Evolutionary conservation across 345 rosid species (phyloP), one percentile per base, ranked within the genome.

Genomic region (Euclidium syriacum): DNA sequence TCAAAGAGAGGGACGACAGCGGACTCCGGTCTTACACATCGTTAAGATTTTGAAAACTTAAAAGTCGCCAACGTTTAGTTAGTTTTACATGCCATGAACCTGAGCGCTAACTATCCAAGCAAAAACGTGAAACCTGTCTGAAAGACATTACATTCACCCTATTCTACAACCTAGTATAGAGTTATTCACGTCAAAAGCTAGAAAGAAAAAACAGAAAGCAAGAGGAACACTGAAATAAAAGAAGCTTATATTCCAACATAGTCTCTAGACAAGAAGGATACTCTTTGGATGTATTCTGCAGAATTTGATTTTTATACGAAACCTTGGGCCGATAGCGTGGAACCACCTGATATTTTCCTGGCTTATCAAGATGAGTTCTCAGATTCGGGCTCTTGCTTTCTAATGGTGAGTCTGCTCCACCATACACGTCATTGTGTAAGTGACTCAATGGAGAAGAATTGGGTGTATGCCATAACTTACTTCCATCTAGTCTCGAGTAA

Each of bases 241-340:
- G 25, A n/a, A n/a, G n/a, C n/a, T 27, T 63, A 32, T 47, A 56
- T n/a, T 40, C 27, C 18, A 27, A 55, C 40, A 69, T 14, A 30
- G 62, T 17, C 60, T 36, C 52, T 32, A 60, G 60, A 41, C 49
- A 80, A 77, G 20, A 71, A 87, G 92, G 99, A 94, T 94, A 94
- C 99, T 86, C 88, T 65, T 79, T 90, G 50, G 95, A 75, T 40
- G 76, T 78, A 67, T 80, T 83, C 29, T 77, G 95, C 59, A 77
- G 84, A 76, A 79, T 88, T 75, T 79, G 88, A 74, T 79, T 79
- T 16, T 39, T 32, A 40, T 63, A 2, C 30, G 87, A 79, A 76
- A 83, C 80, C 78, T 85, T 83, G 26, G 99, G 97, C 87, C 81
- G 81, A 78, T 86, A 90, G 6, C 88, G 87, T 62, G 95, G 85